Base-by-base conservation (phyloP, 2,329 filamentous ascomycete genomes). In the Paraphoma chrysanthemicola region DNA sequence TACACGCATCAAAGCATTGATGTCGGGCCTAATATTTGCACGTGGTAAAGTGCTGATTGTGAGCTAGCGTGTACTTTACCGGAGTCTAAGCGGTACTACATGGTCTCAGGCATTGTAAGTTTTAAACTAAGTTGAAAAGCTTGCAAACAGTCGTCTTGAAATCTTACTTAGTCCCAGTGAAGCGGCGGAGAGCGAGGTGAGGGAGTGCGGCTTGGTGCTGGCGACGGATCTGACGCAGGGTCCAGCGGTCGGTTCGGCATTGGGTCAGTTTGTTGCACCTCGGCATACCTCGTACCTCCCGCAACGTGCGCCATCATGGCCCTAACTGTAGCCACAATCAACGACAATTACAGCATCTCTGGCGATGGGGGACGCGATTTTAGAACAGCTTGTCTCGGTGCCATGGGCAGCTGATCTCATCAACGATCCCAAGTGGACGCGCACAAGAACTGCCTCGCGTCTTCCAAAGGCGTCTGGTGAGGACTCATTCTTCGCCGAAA, bases 401-500 rank as follows among this genome's bases (percentile, higher is more conserved):
- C 80, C 83, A 11, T 86, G 84, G 83, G 84, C 80, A 55, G 74
- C 76, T 1, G 64, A 68, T 12, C 74, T 83, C 44, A 74, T 86
- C 45, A 63, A 71, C 4, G 73, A 78, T 18, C 74, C 80, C 0
- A 70, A 75, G 17, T 78, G 81, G 56, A 71, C 77, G 29, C 70
- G 78, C n/a, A 71, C 71, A 16, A 73, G 77, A 8, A 78, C 77
- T 6, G 72, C 69, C 18, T 70, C 72, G 16, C 65, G 69, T 8
- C 16, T 57, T 1, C 68, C 71, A 3, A 76, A 76, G 54, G 36
- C 67, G n/a, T 67, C 65, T 5, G 59, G 64, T 8, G 82, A 85
- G 66, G 84, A 88, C 70, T 75, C 79, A 2, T 79, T 88, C 48
- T 78, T 85, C 64, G 80, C 82, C 3, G 77, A 80, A 38, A 86